Conservation (phyloP, 2,329 filamentous ascomycete genomes). For the Aaosphaeria pasadenensis region DNA sequence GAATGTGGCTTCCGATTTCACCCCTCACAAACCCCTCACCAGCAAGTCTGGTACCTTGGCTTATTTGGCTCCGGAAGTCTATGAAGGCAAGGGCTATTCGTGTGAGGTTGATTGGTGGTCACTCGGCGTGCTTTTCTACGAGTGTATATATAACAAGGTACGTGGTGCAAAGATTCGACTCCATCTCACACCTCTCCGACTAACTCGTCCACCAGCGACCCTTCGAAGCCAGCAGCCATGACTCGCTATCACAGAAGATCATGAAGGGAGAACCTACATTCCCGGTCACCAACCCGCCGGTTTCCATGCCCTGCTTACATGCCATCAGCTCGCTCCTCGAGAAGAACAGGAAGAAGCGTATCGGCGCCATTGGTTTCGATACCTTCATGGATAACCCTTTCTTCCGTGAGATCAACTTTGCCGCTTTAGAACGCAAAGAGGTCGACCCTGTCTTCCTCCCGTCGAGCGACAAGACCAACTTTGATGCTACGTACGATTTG, state of each 20-base stretch:
- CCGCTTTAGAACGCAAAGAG: conserved; percentile 77
- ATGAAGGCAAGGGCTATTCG: conserved; percentile 83
- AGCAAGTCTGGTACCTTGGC: conserved; percentile 97
- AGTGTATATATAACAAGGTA: conserved; percentile 99
- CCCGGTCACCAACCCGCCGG: conserved; percentile 87
- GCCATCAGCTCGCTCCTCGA: conserved; percentile 83
- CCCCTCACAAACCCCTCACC: conserved; percentile 75
- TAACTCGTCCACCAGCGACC: conserved; percentile 64
- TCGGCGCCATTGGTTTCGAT: conserved; percentile 79
- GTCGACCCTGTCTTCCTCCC: conserved; percentile 89
- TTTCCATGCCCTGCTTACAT: conserved; percentile 83
- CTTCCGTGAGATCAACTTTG: conserved; percentile 83
- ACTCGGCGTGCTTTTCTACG: conserved; percentile 94
- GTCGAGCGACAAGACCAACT: conserved; percentile 97
- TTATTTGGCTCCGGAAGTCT: conserved; percentile 94
- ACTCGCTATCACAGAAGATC: conserved; percentile 75
- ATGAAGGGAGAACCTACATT: conserved; percentile 79
- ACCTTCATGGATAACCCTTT: conserved; percentile 87
- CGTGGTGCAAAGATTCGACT: conserved; percentile 16
- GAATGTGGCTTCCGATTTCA: conserved; percentile 96
- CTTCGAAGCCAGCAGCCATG: conserved; percentile 86
- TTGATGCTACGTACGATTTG: conserved; percentile 95
- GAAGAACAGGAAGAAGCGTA: conserved; percentile 72
- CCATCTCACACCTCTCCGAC: neutral
- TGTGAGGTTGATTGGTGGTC: conserved; percentile 98